Evolutionary conservation across 2,329 filamentous ascomycete genomes (phyloP).

Genomic region (Berkeleyomyces basicola): DNA sequence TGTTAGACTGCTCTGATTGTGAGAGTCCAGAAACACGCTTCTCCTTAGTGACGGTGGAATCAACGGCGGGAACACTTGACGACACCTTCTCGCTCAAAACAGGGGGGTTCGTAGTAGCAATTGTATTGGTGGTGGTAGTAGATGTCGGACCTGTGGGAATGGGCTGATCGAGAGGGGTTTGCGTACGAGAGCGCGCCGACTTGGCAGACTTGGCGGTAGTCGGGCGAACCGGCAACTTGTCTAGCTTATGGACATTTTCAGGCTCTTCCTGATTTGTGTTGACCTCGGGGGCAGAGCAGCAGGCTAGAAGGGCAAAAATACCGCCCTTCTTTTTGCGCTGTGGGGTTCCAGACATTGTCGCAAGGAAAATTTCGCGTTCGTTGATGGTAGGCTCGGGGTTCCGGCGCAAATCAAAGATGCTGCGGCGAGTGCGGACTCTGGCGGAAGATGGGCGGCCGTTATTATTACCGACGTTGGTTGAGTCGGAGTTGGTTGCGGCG

Average conservation of each 20-base stretch:
- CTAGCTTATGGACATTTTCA: slow-evolving; percentile 40
- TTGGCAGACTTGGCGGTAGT: slow-evolving; percentile 32
- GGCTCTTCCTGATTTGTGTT: slow-evolving; percentile 35
- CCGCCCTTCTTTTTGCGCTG: slow-evolving; percentile 39
- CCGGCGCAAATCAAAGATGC: slow-evolving; percentile 13
- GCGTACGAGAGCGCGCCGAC: slow-evolving; percentile 23
- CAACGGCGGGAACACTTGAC: slow-evolving; percentile 20
- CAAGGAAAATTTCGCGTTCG: slow-evolving; percentile 13
- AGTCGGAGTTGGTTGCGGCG: slow-evolving; percentile 10
- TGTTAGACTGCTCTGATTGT: slow-evolving; percentile 30
- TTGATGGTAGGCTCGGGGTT: slow-evolving; percentile 17
- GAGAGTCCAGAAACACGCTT: slow-evolving; percentile 31
- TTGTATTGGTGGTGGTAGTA: background rate
- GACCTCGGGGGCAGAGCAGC: slow-evolving; percentile 48
- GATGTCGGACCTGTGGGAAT: slow-evolving; percentile 18
- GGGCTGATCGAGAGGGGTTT: slow-evolving; percentile 35
- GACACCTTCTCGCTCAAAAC: slow-evolving; percentile 32
- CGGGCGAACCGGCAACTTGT: slow-evolving; percentile 38
- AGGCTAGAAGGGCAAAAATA: slow-evolving; percentile 46
- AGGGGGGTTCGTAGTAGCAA: slow-evolving; percentile 24
- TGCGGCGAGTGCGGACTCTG: slow-evolving; percentile 12
- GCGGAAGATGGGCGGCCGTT: slow-evolving; percentile 11
- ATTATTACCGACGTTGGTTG: background rate
- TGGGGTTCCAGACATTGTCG: slow-evolving; percentile 21
- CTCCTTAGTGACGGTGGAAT: slow-evolving; percentile 24